These are phyloP conservation scores for Plasmodium sp. DNA, from an alignment of 169 alveolate genomes.

Conservation along the genomic window DNA sequence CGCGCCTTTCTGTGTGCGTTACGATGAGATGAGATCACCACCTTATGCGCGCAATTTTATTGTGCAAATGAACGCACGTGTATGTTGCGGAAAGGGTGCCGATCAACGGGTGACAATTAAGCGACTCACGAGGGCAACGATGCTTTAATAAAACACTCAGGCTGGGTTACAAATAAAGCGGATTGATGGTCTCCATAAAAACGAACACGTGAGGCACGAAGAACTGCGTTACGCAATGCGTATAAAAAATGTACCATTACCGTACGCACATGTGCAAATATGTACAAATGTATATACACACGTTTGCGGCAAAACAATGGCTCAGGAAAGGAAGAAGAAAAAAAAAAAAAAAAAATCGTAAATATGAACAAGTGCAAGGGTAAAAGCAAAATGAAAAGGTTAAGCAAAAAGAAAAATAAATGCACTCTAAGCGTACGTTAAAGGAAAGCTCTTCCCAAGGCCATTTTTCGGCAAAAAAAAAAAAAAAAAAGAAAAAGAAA, in stretches of 20 bases:
- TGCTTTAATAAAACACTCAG: background rate
- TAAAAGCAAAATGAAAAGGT: background rate
- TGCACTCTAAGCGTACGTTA: background rate
- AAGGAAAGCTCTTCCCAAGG: background rate
- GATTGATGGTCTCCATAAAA: background rate
- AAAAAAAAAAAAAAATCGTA: background rate
- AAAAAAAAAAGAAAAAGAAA: background rate
- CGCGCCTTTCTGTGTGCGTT: background rate
- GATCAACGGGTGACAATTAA: background rate
- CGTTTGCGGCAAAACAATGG: background rate
- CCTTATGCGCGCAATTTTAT: background rate
- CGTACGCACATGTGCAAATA: background rate
- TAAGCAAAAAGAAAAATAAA: background rate
- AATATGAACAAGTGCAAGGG: background rate
- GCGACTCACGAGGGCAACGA: background rate
- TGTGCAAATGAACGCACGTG: background rate
- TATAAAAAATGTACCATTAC: background rate
- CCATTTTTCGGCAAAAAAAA: background rate
- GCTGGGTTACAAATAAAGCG: background rate
- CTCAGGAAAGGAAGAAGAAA: background rate
- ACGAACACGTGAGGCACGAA: background rate
- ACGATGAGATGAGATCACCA: background rate
- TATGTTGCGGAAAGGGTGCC: background rate
- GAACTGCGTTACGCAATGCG: background rate
- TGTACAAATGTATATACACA: background rate